A percentile compares a stretch with the other conserved stretches of the same genome.
Evolutionary conservation across 164 flowering plant genomes (phyloP).

Genomic region (Protea cynaroides): DNA sequence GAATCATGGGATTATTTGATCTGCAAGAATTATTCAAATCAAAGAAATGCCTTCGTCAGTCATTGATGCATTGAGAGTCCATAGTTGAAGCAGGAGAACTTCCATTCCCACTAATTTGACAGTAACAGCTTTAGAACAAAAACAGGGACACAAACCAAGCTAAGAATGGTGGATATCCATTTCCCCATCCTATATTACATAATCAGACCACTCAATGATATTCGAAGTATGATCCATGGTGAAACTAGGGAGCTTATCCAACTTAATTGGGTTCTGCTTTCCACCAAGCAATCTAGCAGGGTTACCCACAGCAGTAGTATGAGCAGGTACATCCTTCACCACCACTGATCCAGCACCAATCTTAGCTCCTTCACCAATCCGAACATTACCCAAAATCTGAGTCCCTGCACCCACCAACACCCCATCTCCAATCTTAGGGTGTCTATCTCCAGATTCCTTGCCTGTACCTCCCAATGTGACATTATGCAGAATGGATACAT

Average conservation of each 20-base stretch:
- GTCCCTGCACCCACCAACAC: constrained; percentile 82
- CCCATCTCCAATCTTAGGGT: constrained; percentile 82
- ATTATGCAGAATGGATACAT: constrained; percentile 65
- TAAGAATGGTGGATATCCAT: too few relatives aligned
- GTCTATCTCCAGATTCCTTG: constrained; percentile 60
- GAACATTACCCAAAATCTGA: constrained; percentile 60
- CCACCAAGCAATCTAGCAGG: constrained; percentile 77
- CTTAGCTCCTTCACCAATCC: constrained; percentile 69
- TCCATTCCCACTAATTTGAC: too few relatives aligned
- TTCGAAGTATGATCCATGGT: constrained; percentile 37
- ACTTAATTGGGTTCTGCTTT: constrained; percentile 25
- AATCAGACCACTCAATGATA: constrained; percentile 26
- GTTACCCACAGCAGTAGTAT: constrained; percentile 77
- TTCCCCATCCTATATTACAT: constrained; percentile 16
- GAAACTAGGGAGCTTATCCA: constrained; percentile 24
- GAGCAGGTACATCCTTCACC: constrained; percentile 55
- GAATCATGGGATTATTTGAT: too few relatives aligned
- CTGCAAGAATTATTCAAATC: too few relatives aligned
- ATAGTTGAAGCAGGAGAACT: too few relatives aligned
- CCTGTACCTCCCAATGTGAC: constrained; percentile 88
- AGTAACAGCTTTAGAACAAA: too few relatives aligned
- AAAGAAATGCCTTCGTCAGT: too few relatives aligned
- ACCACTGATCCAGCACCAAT: constrained; percentile 87
- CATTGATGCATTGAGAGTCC: too few relatives aligned
- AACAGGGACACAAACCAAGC: too few relatives aligned